Evolutionary conservation across 164 flowering plant genomes (phyloP), one percentile per base, ranked within the genome.

Genomic region (Kingdonia uniflora): DNA sequence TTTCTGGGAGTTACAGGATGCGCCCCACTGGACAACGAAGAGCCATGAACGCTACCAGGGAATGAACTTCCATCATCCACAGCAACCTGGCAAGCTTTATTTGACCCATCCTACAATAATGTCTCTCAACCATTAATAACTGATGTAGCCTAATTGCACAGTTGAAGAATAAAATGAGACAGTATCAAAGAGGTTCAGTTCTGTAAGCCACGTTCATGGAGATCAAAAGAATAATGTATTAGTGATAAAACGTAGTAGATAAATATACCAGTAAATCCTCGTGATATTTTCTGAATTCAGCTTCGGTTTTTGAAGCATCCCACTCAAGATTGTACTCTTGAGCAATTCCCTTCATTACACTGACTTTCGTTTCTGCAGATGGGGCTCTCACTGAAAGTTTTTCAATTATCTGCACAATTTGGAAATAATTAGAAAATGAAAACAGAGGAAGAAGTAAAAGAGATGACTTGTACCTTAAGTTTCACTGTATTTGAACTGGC

Each of bases 311-410:
- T n/a, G 95, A 81, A 57, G 87, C 73, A 70, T 94, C 92, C 99
- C 99, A 94, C 14, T 70, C 61, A 55, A 89, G 47, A 58, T 71
- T 71, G 72, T 75, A 66, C 60, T 88, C 91, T 37, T 50, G 53
- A 10, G 97, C 88, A 63, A 89, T 86, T 56, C 77, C 87, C 70
- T 78, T 81, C 72, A 92, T 65, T 20, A 77, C 63, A 46, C 69
- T 75, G 40, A 94, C 89, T 74, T 65, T 94, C 40, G 55, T 59
- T 48, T 77, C 80, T 13, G 65, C 70, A 23, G 87, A 62, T 54
- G 99, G 99, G 63, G 92, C 78, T 67, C 66, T 73, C 47, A 80
- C 79, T 14, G 92, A 86, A 45, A 94, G 95, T 56, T 82, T 94
- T 66, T 94, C 97, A 65, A 94, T 81, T 50, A 94, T 76, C 97